Evolutionary conservation across 768 basidiomycete species (phyloP).

Genomic region (Podaxis sp.): DNA sequence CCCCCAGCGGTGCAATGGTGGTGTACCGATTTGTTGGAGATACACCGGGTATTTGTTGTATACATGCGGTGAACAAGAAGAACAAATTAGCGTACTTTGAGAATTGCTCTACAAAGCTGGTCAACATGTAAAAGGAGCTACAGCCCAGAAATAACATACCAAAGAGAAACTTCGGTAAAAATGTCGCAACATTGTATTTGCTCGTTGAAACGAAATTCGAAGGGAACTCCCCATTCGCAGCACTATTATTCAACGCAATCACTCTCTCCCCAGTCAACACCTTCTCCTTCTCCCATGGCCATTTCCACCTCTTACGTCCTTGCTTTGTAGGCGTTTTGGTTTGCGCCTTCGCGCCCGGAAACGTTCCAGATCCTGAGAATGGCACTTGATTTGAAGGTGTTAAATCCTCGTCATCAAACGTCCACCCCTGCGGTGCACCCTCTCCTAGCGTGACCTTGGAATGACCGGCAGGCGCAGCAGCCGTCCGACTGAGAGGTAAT

Average conservation of each 20-base stretch:
- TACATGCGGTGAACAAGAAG: conserved; percentile 96
- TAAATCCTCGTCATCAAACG: conserved; percentile 67
- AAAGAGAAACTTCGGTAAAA: conserved; percentile 89
- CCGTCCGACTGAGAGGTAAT: conserved; percentile 57
- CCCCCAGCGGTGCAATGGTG: conserved; percentile 86
- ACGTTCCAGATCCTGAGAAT: conserved; percentile 45
- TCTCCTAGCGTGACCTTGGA: conserved; percentile 46
- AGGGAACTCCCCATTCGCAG: conserved; percentile 63
- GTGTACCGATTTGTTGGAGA: conserved; percentile 96
- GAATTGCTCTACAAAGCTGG: conserved; percentile 76
- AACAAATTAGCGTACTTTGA: conserved; percentile 98
- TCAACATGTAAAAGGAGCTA: conserved; percentile 12
- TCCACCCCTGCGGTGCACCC: conserved; percentile 68
- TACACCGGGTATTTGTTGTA: conserved; percentile 97
- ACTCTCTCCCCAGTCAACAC: conserved; percentile 72
- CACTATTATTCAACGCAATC: conserved; percentile 77
- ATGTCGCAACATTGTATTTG: conserved; percentile 89
- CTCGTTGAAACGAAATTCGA: conserved; percentile 90
- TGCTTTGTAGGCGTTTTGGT: conserved; percentile 23
- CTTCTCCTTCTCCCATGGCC: conserved; percentile 81
- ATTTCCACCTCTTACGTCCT: conserved; percentile 59
- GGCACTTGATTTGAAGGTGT: conserved; percentile 34
- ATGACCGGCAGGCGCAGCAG: conserved; percentile 61
- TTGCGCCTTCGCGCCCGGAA: conserved; percentile 31
- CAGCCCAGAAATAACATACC: conserved; percentile 46